Evolutionary conservation across 768 basidiomycete species (phyloP).

Genomic region (Kwoniella dendrophila): DNA sequence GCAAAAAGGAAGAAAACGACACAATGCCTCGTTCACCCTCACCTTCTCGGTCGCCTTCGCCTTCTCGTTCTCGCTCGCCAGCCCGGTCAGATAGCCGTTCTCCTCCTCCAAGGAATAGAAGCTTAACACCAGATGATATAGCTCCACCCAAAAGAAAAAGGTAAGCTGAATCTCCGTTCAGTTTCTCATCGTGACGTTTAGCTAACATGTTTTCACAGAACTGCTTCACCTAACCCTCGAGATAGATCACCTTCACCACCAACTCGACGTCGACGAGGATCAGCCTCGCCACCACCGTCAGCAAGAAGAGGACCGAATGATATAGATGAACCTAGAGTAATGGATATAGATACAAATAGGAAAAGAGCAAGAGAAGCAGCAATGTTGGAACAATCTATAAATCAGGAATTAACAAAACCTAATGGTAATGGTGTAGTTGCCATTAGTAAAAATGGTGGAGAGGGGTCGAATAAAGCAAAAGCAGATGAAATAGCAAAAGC

Average conservation of each 20-base stretch:
- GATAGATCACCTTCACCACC: constrained; percentile 55
- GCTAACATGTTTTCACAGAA: constrained; percentile 35
- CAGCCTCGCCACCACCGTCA: constrained; percentile 37
- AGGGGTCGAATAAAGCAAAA: too few relatives aligned
- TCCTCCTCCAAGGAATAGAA: constrained; percentile 12
- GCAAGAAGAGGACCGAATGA: constrained; percentile 22
- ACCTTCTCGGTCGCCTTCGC: constrained; percentile 23
- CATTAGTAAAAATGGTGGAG: too few relatives aligned
- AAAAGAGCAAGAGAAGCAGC: constrained; percentile 70
- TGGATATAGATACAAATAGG: constrained; percentile 76
- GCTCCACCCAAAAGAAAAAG: constrained; percentile 37
- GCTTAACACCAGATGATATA: constrained; percentile 27
- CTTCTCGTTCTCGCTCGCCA: constrained; percentile 19
- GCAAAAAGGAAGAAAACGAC: background rate
- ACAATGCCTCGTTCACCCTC: constrained; percentile 36
- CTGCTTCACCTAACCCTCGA: constrained; percentile 48
- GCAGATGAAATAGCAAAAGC: constrained; percentile 67
- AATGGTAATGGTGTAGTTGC: constrained; percentile 65
- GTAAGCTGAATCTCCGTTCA: constrained; percentile 15
- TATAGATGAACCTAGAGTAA: constrained; percentile 56
- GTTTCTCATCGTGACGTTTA: background rate
- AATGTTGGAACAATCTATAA: constrained; percentile 59
- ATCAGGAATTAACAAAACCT: constrained; percentile 68
- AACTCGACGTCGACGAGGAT: constrained; percentile 46
- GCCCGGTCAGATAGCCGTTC: constrained; percentile 18